Percentiles rank a stretch among this genome's conserved stretches.
phyloP scores from a whole-genome alignment of 2,329 filamentous ascomycete genomes.

The Colletotrichum siamense region DNA sequence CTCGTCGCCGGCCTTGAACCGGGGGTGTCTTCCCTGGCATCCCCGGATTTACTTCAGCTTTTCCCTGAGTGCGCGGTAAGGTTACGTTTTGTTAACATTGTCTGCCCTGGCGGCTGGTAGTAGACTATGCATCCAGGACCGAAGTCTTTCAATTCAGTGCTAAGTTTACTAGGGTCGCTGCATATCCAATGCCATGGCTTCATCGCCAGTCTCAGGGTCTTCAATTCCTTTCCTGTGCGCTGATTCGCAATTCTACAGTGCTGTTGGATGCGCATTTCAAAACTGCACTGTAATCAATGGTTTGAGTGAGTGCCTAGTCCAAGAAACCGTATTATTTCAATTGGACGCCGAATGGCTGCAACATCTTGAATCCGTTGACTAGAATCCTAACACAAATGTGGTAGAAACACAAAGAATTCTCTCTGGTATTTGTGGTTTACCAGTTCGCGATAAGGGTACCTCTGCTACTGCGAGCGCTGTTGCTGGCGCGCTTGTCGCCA shows the following conservation, averaged over 20 bases:
- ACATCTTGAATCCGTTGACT: rapidly evolving
- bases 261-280: not conserved
- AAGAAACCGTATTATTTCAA: not conserved
- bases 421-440: not conserved
- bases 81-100: not conserved
- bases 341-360: not conserved
- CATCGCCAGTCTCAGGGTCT: not conserved
- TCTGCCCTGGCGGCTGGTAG: not conserved
- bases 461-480: constrained; percentile 5
- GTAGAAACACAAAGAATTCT: not conserved
- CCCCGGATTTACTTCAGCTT: not conserved
- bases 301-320: not conserved
- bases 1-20: not conserved
- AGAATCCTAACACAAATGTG: not conserved
- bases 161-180: not conserved
- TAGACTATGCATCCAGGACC: not conserved
- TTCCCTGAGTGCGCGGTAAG: not conserved
- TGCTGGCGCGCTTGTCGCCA: not conserved
- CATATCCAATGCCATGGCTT: not conserved
- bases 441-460: not conserved
- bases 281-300: not conserved
- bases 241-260: not conserved
- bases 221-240: not conserved
- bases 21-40: not conserved
- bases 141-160: not conserved